Evolutionary conservation across 2,329 filamentous ascomycete genomes (phyloP).

Genomic region (Epichloe coenophiala): DNA sequence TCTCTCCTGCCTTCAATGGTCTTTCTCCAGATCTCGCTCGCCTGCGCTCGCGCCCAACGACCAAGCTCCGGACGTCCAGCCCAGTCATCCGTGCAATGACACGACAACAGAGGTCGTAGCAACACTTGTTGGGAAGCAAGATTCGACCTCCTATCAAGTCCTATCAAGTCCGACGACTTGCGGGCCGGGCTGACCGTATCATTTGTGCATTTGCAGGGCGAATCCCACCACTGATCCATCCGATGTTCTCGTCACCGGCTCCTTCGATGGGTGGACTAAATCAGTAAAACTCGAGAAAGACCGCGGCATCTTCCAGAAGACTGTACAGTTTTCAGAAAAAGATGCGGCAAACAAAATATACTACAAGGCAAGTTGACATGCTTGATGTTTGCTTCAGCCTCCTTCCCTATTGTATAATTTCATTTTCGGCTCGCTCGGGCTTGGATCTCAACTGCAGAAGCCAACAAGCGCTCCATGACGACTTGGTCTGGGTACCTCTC

Average conservation of each 20-base stretch:
- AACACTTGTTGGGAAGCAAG: background rate
- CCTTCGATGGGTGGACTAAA: conserved; percentile 89
- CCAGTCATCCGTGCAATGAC: background rate
- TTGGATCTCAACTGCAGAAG: background rate
- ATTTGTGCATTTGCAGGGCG: conserved; percentile 44
- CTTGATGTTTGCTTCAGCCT: background rate
- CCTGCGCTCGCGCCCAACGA: background rate
- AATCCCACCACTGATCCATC: conserved; percentile 72
- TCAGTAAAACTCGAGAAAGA: conserved; percentile 70
- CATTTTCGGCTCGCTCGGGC: background rate
- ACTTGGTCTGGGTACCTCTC: background rate
- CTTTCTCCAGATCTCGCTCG: background rate
- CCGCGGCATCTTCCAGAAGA: conserved; percentile 64
- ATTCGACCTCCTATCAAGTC: background rate
- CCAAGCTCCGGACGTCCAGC: background rate
- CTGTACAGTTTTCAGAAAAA: conserved; percentile 52
- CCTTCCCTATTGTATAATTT: background rate
- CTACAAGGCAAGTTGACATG: conserved; percentile 66
- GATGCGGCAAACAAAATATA: conserved; percentile 55
- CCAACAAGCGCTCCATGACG: background rate
- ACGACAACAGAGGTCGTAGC: background rate
- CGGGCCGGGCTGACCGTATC: conserved; percentile 3
- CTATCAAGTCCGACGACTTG: background rate
- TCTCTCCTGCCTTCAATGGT: background rate
- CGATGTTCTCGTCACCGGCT: conserved; percentile 61